Base-by-base conservation (phyloP, 768 basidiomycete species). In the Daedaleopsis sinensis region DNA sequence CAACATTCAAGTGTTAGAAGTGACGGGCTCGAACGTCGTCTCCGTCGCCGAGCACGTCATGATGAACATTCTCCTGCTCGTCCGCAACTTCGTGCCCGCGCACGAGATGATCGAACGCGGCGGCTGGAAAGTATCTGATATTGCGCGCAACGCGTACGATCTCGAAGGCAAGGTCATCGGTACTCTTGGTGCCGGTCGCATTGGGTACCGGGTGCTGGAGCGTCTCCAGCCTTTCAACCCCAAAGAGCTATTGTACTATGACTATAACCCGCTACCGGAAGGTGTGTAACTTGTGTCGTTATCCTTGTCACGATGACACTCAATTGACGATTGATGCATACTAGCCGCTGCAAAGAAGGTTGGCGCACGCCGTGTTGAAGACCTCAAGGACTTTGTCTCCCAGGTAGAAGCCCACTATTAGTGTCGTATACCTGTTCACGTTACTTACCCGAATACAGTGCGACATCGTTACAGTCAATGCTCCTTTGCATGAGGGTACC, bases 21-120 rank as follows among this genome's bases (percentile, higher is more conserved):
- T 95, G 32, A 89, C 93, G 27, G 94, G 94, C 37, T 93, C 90
- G 36, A 96, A 94, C 69, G 94, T 95, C 52, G 87, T 88, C 52
- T 94, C 91, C 11, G 94, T 96, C 49, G 94, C 93, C 46, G 94
- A 96, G 76, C 92, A 94, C 72, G 93, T 92, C 61, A 74, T 93
- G 57, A 94, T 94, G 93, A 88, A 86, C 73, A 96, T 96, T 65
- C 86, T 96, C 54, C 78, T 92, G 44, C 87, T 96, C 57, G 93
- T 96, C 69, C 86, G 93, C 71, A 96, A 96, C 84, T 94, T 90
- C 68, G 80, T 89, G 35, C 90, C 90, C 27, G 91, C 90, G 9
- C 93, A 95, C 73, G 91, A 95, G 85, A 90, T 91, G 89, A 89
- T 93, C 64, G 84, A 91, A 65, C 81, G 82, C 32, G 91, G 92